Evolutionary conservation across 768 basidiomycete species (phyloP).

Genomic region (Hydnum rufescens): DNA sequence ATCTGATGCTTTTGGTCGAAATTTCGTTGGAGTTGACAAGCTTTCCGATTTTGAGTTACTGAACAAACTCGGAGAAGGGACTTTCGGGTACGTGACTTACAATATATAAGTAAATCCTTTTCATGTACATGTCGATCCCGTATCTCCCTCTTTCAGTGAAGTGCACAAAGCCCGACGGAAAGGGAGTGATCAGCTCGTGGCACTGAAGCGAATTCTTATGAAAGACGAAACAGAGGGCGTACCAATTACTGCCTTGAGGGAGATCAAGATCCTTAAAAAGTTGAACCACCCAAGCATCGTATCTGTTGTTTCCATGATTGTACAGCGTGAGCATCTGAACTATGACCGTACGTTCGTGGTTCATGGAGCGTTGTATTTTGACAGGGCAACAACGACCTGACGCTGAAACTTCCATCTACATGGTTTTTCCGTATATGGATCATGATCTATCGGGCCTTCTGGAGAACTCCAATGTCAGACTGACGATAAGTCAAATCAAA

Average conservation of each 20-base stretch:
- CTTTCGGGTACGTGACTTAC: slow-evolving; percentile 61
- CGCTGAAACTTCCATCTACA: slow-evolving; percentile 32
- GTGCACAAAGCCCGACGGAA: slow-evolving; percentile 74
- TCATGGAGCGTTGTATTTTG: too few species aligned
- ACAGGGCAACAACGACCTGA: slow-evolving; percentile 3
- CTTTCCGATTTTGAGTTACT: slow-evolving; percentile 62
- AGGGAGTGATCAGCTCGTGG: slow-evolving; percentile 41
- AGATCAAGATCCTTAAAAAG: slow-evolving; percentile 90
- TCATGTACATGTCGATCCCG: slow-evolving; percentile 6
- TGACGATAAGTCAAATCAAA: slow-evolving; percentile 76
- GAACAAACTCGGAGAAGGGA: slow-evolving; percentile 87
- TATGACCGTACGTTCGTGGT: background rate
- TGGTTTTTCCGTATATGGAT: slow-evolving; percentile 99
- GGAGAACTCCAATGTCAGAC: slow-evolving; percentile 74
- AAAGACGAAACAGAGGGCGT: slow-evolving; percentile 95
- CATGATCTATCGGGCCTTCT: slow-evolving; percentile 91
- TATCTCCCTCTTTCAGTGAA: slow-evolving; percentile 33
- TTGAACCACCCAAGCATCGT: slow-evolving; percentile 75
- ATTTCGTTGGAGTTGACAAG: slow-evolving; percentile 47
- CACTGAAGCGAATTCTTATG: slow-evolving; percentile 87
- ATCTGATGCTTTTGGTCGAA: slow-evolving; percentile 40
- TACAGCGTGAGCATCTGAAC: slow-evolving; percentile 22
- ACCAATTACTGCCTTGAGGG: slow-evolving; percentile 88
- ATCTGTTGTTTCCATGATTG: slow-evolving; percentile 81
- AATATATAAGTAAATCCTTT: background rate